Evolutionary conservation across 148 eudicot species (phyloP).

Genomic region (Fagopyrum homotropicum): DNA sequence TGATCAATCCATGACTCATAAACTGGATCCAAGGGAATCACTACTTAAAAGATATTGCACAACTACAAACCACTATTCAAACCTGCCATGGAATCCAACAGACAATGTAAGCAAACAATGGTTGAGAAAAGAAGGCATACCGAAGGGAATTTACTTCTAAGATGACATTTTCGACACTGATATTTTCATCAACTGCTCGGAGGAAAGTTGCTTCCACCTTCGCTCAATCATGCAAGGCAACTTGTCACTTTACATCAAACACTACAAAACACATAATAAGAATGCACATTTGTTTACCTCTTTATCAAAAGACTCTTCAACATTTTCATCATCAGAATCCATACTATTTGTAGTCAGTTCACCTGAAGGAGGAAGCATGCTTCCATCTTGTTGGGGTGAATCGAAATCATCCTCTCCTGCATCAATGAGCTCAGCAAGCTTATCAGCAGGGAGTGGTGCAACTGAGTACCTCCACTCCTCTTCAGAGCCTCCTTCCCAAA

Average conservation of each 20-base stretch:
- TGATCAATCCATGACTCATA: background rate
- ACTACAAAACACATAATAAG: background rate
- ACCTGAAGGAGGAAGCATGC: conserved; percentile 55
- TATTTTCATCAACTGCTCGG: conserved; percentile 73
- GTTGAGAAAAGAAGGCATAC: conserved; percentile 28
- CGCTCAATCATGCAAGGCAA: conserved; percentile 9
- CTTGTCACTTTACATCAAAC: conserved; percentile 12
- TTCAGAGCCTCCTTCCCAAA: conserved; percentile 58
- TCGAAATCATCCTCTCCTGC: conserved; percentile 49
- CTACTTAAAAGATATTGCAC: background rate
- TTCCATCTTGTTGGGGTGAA: conserved; percentile 31
- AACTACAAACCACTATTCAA: background rate
- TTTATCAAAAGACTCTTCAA: conserved; percentile 59
- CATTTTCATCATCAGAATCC: conserved; percentile 50
- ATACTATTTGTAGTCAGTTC: conserved; percentile 45
- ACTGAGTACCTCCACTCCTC: conserved; percentile 91
- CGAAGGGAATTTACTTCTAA: conserved; percentile 86
- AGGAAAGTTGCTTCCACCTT: conserved; percentile 92
- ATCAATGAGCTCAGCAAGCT: conserved; percentile 55
- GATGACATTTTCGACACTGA: conserved; percentile 64
- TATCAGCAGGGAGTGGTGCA: conserved; percentile 79
- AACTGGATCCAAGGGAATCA: background rate
- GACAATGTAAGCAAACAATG: background rate
- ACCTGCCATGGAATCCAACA: background rate
- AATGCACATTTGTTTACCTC: conserved; percentile 42